phyloP scores from a whole-genome alignment of 345 rosid genomes.

The Camelina laxa region DNA sequence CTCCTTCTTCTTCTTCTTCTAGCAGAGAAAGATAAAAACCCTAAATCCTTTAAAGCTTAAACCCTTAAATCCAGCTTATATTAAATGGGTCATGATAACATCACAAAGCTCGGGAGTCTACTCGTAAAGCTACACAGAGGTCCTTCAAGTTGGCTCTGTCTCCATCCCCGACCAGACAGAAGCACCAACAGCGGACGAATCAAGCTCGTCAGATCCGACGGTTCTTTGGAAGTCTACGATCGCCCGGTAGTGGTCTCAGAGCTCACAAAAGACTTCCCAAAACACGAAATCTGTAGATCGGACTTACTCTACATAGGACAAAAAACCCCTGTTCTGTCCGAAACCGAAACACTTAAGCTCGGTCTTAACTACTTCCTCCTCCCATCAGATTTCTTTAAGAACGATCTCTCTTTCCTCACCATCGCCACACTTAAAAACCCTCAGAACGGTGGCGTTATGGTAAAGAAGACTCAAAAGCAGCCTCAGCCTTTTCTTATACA shows the following conservation, averaged over 20 bases:
- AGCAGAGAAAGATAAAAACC: slow-evolving; percentile 17
- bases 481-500: slow-evolving; percentile 64
- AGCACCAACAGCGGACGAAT: slow-evolving; percentile 28
- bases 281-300: slow-evolving; percentile 79
- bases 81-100: slow-evolving; percentile 41
- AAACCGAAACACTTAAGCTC: slow-evolving; percentile 65
- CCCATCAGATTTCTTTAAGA: slow-evolving; percentile 70
- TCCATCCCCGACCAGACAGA: slow-evolving; percentile 32
- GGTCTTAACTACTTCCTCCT: slow-evolving; percentile 85
- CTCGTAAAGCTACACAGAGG: slow-evolving; percentile 43
- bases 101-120: slow-evolving; percentile 37
- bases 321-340: slow-evolving; percentile 70
- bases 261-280: slow-evolving; percentile 66
- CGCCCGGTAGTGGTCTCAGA: slow-evolving; percentile 62
- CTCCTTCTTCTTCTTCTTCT: slow-evolving; percentile 14
- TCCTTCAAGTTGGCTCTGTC: slow-evolving; percentile 43
- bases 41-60: not conserved
- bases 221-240: slow-evolving; percentile 62
- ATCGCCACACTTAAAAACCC: slow-evolving; percentile 56
- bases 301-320: slow-evolving; percentile 83
- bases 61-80: slow-evolving; percentile 5
- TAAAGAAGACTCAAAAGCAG: slow-evolving; percentile 40
- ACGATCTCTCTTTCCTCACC: slow-evolving; percentile 68
- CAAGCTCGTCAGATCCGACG: slow-evolving; percentile 74
- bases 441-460: slow-evolving; percentile 31